These are phyloP conservation scores for Fusarium robinianum DNA, from an alignment of 2,329 filamentous ascomycete genomes.

Conservation along the genomic window DNA sequence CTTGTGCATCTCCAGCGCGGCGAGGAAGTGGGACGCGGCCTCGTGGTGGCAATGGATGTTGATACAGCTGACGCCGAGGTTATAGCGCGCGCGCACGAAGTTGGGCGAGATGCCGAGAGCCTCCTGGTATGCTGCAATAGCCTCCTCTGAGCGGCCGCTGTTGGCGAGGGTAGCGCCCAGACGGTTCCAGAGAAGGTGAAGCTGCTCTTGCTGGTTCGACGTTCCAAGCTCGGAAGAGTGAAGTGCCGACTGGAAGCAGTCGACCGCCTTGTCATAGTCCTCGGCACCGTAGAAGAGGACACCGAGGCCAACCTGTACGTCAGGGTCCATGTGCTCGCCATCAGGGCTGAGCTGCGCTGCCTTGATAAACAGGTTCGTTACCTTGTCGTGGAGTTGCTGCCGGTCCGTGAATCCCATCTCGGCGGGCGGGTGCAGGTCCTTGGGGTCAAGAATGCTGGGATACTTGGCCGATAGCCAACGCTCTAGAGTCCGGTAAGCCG, in stretches of 20 bases:
- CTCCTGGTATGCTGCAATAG: constrained; percentile 94
- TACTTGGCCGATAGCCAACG: constrained; percentile 97
- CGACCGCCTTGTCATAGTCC: constrained; percentile 97
- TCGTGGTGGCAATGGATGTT: constrained; percentile 96
- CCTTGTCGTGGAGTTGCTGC: constrained; percentile 83
- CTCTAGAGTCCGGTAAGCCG: constrained; percentile 93
- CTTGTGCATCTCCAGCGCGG: constrained; percentile 94
- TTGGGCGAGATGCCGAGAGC: constrained; percentile 89
- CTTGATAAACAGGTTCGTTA: constrained; percentile 87
- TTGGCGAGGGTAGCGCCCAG: constrained; percentile 96
- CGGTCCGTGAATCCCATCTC: constrained; percentile 95
- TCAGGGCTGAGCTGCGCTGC: constrained; percentile 90
- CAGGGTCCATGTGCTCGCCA: constrained; percentile 95
- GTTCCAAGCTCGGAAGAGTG: constrained; percentile 82
- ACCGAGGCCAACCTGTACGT: constrained; percentile 95
- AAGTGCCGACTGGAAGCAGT: constrained; percentile 94
- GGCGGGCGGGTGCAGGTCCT: constrained; percentile 72
- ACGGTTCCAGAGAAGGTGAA: constrained; percentile 96
- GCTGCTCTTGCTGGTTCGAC: constrained; percentile 81
- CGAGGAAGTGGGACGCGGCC: constrained; percentile 89
- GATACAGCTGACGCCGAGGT: constrained; percentile 94
- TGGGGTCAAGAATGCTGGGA: constrained; percentile 75
- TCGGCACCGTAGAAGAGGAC: constrained; percentile 98
- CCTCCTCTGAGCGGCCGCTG: constrained; percentile 89
- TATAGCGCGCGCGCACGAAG: constrained; percentile 96